phyloP scores from a whole-genome alignment of 495 filamentous ascomycete genomes.

The Penicillium herquei region DNA sequence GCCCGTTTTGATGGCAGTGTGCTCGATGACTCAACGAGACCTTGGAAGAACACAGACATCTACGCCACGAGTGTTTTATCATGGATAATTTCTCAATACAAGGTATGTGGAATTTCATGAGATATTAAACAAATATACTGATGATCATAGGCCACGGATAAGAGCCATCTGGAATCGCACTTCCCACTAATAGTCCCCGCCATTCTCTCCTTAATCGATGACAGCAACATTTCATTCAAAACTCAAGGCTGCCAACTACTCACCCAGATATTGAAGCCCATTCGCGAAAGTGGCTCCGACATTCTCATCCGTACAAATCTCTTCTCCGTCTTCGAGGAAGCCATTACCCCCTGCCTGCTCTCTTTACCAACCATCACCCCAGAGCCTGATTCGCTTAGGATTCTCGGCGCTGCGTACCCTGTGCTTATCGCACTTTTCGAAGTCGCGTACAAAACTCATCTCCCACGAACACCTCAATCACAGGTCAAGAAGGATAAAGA shows the following conservation, averaged over 20 bases:
- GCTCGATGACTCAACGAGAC: slow-evolving; percentile 53
- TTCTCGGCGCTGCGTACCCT: slow-evolving; percentile 66
- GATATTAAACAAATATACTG: slow-evolving; percentile 2
- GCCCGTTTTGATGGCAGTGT: slow-evolving; percentile 44
- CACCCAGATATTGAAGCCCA: slow-evolving; percentile 56
- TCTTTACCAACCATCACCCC: slow-evolving; percentile 80
- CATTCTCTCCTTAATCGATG: slow-evolving; percentile 76
- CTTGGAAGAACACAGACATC: slow-evolving; percentile 69
- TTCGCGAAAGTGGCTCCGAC: slow-evolving; percentile 42
- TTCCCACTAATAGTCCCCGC: slow-evolving; percentile 87
- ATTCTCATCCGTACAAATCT: slow-evolving; percentile 73
- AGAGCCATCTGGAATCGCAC: slow-evolving; percentile 43
- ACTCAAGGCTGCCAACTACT: slow-evolving; percentile 61
- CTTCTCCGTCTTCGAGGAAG: slow-evolving; percentile 73
- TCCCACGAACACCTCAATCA: slow-evolving; percentile 5
- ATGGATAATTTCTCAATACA: slow-evolving; percentile 59
- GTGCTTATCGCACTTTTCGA: slow-evolving; percentile 60
- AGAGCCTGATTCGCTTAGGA: slow-evolving; percentile 60
- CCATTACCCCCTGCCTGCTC: slow-evolving; percentile 68
- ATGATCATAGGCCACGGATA: slow-evolving; percentile 24
- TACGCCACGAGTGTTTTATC: slow-evolving; percentile 62
- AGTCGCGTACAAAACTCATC: slow-evolving; percentile 30
- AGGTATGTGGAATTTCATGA: slow-evolving; percentile 15
- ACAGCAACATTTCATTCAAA: slow-evolving; percentile 55
- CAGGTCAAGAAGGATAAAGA: slow-evolving; percentile 17